Evolutionary conservation across 106 monocot genomes (phyloP).

Genomic region (Dendrobium nobile): DNA sequence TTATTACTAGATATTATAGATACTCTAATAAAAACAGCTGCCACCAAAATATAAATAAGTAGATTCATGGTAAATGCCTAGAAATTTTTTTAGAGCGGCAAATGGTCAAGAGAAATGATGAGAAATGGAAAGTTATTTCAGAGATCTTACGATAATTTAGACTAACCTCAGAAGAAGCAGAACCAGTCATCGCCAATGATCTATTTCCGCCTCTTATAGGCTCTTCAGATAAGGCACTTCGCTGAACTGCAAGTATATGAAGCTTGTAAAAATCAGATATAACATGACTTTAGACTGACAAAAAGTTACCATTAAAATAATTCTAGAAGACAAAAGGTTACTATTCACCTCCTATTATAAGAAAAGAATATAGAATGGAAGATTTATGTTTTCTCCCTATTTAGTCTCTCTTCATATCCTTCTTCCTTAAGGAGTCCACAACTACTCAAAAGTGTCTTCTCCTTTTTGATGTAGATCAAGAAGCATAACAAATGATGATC

Average conservation of each 20-base stretch:
- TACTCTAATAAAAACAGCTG: neutral
- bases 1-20: neutral
- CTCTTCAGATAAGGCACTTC: constrained; percentile 1
- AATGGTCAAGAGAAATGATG: neutral
- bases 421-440: too few relatives aligned
- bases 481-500: too few relatives aligned
- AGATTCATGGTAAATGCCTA: neutral
- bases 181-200: neutral
- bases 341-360: too few relatives aligned
- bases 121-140: neutral
- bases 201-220: neutral
- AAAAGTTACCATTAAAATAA: neutral
- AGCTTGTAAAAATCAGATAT: neutral
- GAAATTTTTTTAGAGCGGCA: neutral
- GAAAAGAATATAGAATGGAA: too few relatives aligned
- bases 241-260: constrained; percentile 1
- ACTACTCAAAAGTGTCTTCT: too few relatives aligned
- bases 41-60: neutral
- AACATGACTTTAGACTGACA: neutral
- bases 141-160: neutral
- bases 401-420: too few relatives aligned
- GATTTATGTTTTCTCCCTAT: too few relatives aligned
- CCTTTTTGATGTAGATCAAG: too few relatives aligned
- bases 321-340: neutral
- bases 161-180: neutral